phyloP scores from a whole-genome alignment of 805 yeast genomes.

The Dipodascus geniculatus region DNA sequence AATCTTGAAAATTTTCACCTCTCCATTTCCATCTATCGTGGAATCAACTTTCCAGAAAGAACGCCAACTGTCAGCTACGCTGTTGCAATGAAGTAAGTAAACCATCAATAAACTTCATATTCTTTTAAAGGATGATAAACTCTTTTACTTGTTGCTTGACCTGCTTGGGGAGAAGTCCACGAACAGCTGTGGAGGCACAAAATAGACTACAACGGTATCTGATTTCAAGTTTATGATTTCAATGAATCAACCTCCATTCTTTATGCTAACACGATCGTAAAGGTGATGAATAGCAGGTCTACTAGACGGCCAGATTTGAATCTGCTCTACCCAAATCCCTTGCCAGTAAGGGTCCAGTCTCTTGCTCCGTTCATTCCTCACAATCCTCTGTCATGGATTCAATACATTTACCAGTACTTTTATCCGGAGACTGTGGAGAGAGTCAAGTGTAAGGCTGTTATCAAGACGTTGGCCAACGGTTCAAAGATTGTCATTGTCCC shows the following conservation, averaged over 20 bases:
- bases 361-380: constrained; percentile 47
- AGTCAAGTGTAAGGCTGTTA: constrained; percentile 12
- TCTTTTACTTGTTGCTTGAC: constrained; percentile 9
- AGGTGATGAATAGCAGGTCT: background rate
- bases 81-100: background rate
- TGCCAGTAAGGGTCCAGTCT: constrained; percentile 41
- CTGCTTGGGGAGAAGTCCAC: constrained; percentile 9
- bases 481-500: constrained; percentile 26
- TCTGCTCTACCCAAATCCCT: constrained; percentile 35
- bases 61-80: background rate
- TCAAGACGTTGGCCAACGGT: constrained; percentile 9
- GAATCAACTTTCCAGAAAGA: too few species aligned
- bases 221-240: constrained; percentile 28
- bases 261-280: constrained; percentile 8
- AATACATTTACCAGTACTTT: constrained; percentile 28
- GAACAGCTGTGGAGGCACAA: background rate
- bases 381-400: constrained; percentile 57
- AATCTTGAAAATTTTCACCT: too few species aligned
- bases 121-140: background rate
- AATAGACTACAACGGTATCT: constrained; percentile 97
- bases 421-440: constrained; percentile 12
- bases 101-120: background rate
- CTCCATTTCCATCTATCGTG: too few species aligned
- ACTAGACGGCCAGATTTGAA: constrained; percentile 15
- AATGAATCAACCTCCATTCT: too few species aligned